Percentiles rank a stretch among this genome's conserved stretches.
phyloP scores from a whole-genome alignment of 495 filamentous ascomycete species.

The Aspergillus heteromorphus region DNA sequence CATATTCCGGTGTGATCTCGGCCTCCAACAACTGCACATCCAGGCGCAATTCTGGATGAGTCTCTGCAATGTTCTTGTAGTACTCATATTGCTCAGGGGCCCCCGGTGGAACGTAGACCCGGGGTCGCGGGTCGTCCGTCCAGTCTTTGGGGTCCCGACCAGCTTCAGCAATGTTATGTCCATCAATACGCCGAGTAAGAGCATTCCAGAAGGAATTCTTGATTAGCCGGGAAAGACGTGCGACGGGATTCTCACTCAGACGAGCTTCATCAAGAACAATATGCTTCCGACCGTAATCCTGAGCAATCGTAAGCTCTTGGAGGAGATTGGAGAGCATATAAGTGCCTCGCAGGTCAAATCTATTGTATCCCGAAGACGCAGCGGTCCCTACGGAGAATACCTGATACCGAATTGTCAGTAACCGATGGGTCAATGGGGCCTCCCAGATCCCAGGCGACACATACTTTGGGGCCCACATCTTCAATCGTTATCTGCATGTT shows the following conservation, averaged over 20 bases:
- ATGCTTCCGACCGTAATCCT: conserved; percentile 75
- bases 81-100: conserved; percentile 85
- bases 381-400: conserved; percentile 77
- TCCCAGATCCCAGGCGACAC: neutral
- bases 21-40: conserved; percentile 76
- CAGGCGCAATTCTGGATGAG: conserved; percentile 72
- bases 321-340: conserved; percentile 94
- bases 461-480: conserved; percentile 86
- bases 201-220: conserved; percentile 85
- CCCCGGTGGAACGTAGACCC: conserved; percentile 87
- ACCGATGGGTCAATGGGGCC: neutral
- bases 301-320: conserved; percentile 86
- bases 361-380: conserved; percentile 77
- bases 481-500: conserved; percentile 97
- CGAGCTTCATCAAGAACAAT: conserved; percentile 83
- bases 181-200: conserved; percentile 83
- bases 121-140: conserved; percentile 76
- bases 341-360: conserved; percentile 81
- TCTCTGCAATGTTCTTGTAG: conserved; percentile 68
- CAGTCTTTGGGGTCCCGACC: conserved; percentile 87
- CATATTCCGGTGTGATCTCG: conserved; percentile 67
- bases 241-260: conserved; percentile 88
- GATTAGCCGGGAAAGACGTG: conserved; percentile 78
- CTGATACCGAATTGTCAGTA: conserved; percentile 26
- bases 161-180: conserved; percentile 76